Conservation (phyloP, 2,329 filamentous ascomycete genomes). For the Endothia cerciana region DNA sequence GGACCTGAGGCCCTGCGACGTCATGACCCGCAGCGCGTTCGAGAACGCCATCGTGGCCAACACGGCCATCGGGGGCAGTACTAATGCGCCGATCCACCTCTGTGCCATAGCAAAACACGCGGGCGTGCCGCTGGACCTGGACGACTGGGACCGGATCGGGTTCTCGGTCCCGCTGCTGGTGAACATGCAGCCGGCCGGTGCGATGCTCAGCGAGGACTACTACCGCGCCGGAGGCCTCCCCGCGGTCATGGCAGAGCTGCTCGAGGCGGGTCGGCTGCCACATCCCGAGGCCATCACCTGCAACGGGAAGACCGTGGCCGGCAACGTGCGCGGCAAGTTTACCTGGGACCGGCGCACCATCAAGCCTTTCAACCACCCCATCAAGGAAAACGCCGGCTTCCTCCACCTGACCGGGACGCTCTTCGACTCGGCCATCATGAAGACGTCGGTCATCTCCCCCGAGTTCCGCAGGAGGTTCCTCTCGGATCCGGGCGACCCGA, state of each 20-base stretch:
- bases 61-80: conserved; percentile 59
- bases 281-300: conserved; percentile 44
- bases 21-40: conserved; percentile 58
- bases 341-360: conserved; percentile 56
- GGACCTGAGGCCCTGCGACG: conserved; percentile 55
- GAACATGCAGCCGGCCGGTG: conserved; percentile 59
- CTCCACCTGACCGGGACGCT: conserved; percentile 51
- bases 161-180: conserved; percentile 54
- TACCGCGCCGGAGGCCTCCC: conserved; percentile 26
- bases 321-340: conserved; percentile 48
- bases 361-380: conserved; percentile 46
- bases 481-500: conserved; percentile 48
- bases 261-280: conserved; percentile 43
- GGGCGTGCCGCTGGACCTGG: conserved; percentile 51
- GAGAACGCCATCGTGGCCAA: conserved; percentile 60
- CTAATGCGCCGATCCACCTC: conserved; percentile 60
- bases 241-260: conserved; percentile 56
- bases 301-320: conserved; percentile 49
- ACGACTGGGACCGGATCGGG: conserved; percentile 58
- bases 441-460: conserved; percentile 53
- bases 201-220: conserved; percentile 40
- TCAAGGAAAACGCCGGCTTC: conserved; percentile 56
- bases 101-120: conserved; percentile 59
- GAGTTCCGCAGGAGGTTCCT: conserved; percentile 51
- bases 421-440: conserved; percentile 58